Percentiles rank a stretch among this genome's conserved stretches.
phyloP scores from a whole-genome alignment of 768 basidiomycete species.

The Punctularia strigosozonata region DNA sequence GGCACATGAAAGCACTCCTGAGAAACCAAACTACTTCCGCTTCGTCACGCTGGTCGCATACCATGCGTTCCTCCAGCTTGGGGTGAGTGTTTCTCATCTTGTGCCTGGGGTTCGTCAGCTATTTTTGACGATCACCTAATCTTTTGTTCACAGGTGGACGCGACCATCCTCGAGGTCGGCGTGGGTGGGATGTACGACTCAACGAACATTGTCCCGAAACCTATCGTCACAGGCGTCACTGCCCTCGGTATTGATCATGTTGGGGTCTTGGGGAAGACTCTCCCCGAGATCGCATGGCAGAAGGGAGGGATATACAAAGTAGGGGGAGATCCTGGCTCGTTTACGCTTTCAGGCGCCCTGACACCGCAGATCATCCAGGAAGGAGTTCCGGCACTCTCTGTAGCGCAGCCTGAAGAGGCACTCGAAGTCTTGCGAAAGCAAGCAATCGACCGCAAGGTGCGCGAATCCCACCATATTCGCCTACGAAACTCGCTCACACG shows the following conservation, averaged over 20 bases:
- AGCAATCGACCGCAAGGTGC: slow-evolving; percentile 57
- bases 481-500: slow-evolving; percentile 3
- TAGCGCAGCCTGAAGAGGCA: slow-evolving; percentile 62
- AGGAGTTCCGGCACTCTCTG: slow-evolving; percentile 77
- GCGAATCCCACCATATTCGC: slow-evolving; percentile 2
- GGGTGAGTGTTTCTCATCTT: slow-evolving; percentile 23
- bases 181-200: slow-evolving; percentile 92
- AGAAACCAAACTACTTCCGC: slow-evolving; percentile 89
- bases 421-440: slow-evolving; percentile 54
- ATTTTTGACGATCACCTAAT: neutral
- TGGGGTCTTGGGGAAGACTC: slow-evolving; percentile 74
- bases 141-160: slow-evolving; percentile 57
- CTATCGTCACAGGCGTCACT: slow-evolving; percentile 83
- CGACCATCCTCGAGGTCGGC: slow-evolving; percentile 92
- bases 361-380: slow-evolving; percentile 26
- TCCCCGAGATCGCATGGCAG: slow-evolving; percentile 85
- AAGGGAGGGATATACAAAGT: slow-evolving; percentile 97
- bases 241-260: slow-evolving; percentile 91
- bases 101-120: neutral
- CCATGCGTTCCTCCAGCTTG: slow-evolving; percentile 73
- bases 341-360: neutral
- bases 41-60: slow-evolving; percentile 88
- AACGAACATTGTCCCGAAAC: slow-evolving; percentile 89
- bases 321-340: too few species aligned
- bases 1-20: slow-evolving; percentile 35